Conservation (phyloP, 202 grass and related monocot genomes). For the Bolboschoenoplectus hybrid region DNA sequence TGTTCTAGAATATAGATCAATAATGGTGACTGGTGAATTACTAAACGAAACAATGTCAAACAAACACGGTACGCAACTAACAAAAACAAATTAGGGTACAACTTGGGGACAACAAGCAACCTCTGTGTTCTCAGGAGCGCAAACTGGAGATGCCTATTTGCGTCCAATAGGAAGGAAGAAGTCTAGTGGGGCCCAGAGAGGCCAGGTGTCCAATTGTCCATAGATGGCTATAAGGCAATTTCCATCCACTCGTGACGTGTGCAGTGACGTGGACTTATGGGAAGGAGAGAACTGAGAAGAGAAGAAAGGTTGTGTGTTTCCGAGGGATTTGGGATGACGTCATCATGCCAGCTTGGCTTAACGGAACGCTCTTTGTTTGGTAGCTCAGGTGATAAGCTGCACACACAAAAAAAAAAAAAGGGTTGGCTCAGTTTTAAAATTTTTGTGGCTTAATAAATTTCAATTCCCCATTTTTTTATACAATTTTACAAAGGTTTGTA, state of each 20-base stretch:
- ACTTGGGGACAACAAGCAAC: neutral
- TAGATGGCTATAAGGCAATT: no score
- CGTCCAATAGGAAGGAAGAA: neutral
- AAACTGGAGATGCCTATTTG: neutral
- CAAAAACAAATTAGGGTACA: conserved; percentile 16
- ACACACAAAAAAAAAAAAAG: neutral
- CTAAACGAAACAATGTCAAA: neutral
- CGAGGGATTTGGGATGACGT: conserved; percentile 35
- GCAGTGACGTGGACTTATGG: conserved; percentile 39
- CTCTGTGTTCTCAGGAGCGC: neutral
- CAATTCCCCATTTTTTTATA: neutral
- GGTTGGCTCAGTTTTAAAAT: neutral
- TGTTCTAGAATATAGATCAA: neutral
- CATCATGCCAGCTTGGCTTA: neutral
- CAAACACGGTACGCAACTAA: neutral
- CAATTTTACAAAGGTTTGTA: neutral
- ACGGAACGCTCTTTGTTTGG: neutral
- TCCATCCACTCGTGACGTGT: conserved; percentile 17
- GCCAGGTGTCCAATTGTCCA: neutral
- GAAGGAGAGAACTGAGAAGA: neutral
- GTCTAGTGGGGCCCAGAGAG: neutral
- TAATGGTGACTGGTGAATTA: neutral
- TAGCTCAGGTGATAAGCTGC: neutral
- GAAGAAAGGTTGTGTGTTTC: conserved; percentile 9
- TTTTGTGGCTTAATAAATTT: neutral